Evolutionary conservation across 495 filamentous ascomycete species (phyloP).

Genomic region (Xylaria cubensis): DNA sequence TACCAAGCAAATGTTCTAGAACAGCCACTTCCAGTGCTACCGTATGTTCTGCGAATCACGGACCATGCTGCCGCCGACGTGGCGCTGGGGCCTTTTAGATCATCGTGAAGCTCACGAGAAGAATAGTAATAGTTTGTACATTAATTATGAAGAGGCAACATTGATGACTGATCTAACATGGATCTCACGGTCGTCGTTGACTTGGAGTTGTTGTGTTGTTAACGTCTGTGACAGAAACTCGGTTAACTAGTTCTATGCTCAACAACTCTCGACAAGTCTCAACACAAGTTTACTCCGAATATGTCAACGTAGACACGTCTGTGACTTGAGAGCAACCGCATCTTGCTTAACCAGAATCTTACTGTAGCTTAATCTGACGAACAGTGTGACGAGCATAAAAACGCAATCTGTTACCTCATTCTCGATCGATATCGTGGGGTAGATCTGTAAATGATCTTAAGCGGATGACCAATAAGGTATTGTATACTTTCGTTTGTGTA

Average conservation of each 20-base stretch:
- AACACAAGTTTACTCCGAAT: no score
- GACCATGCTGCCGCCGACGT: slow-evolving; percentile 2
- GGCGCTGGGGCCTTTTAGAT: not conserved
- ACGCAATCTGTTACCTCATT: not conserved
- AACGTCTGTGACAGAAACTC: not conserved
- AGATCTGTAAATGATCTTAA: not conserved
- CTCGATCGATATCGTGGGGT: not conserved
- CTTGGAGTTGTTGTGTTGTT: not conserved
- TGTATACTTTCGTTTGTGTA: not conserved
- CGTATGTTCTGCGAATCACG: not conserved
- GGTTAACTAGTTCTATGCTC: not conserved
- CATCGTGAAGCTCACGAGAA: not conserved
- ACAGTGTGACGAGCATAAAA: not conserved
- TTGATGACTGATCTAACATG: not conserved
- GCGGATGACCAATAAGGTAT: not conserved
- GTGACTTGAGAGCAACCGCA: not conserved
- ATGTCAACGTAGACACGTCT: not conserved
- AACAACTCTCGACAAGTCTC: no score
- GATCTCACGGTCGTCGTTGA: not conserved
- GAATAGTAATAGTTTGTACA: slow-evolving; percentile 16
- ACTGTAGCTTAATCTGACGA: slow-evolving; percentile 1
- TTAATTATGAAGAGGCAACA: not conserved
- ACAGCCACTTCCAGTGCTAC: slow-evolving; percentile 1
- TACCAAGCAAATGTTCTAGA: slow-evolving; percentile 6
- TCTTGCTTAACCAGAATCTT: not conserved